phyloP scores from a whole-genome alignment of 805 yeast genomes.

The Lipomyces chichibuensis region DNA sequence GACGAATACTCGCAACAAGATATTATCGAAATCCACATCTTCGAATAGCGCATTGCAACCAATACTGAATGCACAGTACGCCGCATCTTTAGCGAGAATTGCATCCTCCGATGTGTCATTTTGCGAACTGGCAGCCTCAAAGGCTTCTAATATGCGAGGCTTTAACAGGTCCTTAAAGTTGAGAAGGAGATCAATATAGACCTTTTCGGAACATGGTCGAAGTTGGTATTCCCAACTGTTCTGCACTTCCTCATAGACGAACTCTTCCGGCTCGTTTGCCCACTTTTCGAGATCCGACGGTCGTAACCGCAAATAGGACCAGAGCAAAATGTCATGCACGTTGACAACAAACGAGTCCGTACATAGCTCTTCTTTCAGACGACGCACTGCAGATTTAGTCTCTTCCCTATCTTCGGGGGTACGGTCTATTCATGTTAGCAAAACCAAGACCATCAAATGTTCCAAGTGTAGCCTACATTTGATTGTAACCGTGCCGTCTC shows the following conservation, averaged over 20 bases:
- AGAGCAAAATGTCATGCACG: constrained; percentile 67
- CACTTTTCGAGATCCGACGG: constrained; percentile 81
- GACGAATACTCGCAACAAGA: constrained; percentile 53
- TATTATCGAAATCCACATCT: constrained; percentile 66
- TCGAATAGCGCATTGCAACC: constrained; percentile 68
- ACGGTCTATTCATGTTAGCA: constrained; percentile 45
- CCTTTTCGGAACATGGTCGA: constrained; percentile 83
- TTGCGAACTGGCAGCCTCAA: constrained; percentile 11
- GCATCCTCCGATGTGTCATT: constrained; percentile 44
- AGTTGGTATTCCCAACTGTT: constrained; percentile 81
- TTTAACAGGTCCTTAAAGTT: constrained; percentile 61
- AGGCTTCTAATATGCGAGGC: constrained; percentile 42
- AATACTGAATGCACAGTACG: constrained; percentile 79
- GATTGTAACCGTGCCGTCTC: constrained; percentile 64
- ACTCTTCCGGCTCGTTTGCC: constrained; percentile 88
- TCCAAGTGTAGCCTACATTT: constrained; percentile 17
- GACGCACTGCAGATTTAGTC: constrained; percentile 57
- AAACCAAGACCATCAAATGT: neutral
- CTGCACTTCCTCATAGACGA: constrained; percentile 79
- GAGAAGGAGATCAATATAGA: constrained; percentile 72
- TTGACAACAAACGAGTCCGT: constrained; percentile 58
- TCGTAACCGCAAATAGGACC: constrained; percentile 71
- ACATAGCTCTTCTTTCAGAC: constrained; percentile 59
- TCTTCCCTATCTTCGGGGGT: constrained; percentile 69
- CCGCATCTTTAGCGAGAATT: constrained; percentile 73